phyloP scores from a whole-genome alignment of 2,329 filamentous ascomycete species.

The Sarocladium kiliense region DNA sequence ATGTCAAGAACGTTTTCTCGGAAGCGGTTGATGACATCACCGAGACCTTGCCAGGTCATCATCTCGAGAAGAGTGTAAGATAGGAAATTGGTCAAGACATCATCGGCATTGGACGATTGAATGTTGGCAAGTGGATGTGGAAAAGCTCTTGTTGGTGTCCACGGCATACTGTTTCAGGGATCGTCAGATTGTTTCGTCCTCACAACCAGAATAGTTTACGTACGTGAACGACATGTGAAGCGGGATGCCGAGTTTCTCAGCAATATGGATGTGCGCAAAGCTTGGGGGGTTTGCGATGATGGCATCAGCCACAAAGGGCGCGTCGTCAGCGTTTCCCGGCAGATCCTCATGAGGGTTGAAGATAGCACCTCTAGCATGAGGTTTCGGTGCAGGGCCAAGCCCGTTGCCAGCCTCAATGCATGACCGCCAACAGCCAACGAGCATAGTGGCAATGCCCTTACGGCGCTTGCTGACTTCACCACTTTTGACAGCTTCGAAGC shows the following conservation, averaged over 20 bases:
- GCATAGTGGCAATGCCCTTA: slow-evolving; percentile 69
- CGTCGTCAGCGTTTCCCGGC: slow-evolving; percentile 35
- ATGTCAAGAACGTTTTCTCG: slow-evolving; percentile 69
- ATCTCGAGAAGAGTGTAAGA: slow-evolving; percentile 83
- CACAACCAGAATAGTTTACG: slow-evolving; percentile 26
- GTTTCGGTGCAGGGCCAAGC: slow-evolving; percentile 40
- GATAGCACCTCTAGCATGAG: slow-evolving; percentile 40
- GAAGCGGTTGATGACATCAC: slow-evolving; percentile 87
- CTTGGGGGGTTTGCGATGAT: slow-evolving; percentile 77
- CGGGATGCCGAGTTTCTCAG: slow-evolving; percentile 69
- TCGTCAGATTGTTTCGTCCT: no score
- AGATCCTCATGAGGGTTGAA: slow-evolving; percentile 30
- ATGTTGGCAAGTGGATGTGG: slow-evolving; percentile 84
- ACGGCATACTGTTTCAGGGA: slow-evolving; percentile 67
- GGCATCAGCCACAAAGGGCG: slow-evolving; percentile 76
- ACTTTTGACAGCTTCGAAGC: slow-evolving; percentile 67
- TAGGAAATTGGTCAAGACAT: slow-evolving; percentile 74
- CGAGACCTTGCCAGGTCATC: slow-evolving; percentile 89
- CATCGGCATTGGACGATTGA: slow-evolving; percentile 68
- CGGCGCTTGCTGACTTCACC: slow-evolving; percentile 73
- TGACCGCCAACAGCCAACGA: slow-evolving; percentile 82
- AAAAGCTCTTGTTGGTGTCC: slow-evolving; percentile 80
- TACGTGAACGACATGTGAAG: slow-evolving; percentile 88
- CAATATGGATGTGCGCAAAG: slow-evolving; percentile 71
- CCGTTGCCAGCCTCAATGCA: slow-evolving; percentile 78